Evolutionary conservation across 306 rosid genomes (phyloP).

Genomic region (Cyamopsis tetragonoloba): DNA sequence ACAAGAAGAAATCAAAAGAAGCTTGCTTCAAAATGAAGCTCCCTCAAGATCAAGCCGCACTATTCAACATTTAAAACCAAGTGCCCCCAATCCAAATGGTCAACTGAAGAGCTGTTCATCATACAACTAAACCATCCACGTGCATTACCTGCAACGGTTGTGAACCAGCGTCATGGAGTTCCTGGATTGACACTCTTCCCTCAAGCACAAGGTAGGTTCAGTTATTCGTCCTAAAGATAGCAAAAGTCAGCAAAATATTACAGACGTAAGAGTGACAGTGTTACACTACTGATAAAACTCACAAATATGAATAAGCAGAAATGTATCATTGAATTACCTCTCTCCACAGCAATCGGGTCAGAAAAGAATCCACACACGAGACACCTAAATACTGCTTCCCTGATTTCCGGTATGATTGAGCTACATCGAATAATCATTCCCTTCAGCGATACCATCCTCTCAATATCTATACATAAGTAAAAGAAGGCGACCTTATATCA

Average conservation of each 20-base stretch:
- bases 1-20: not conserved
- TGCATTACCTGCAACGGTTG: conserved; percentile 82
- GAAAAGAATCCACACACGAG: conserved; percentile 84
- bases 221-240: conserved; percentile 55
- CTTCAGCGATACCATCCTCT: conserved; percentile 90
- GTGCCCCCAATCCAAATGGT: not conserved
- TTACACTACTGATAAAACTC: not conserved
- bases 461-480: conserved; percentile 51
- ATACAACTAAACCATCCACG: not conserved
- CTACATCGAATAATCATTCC: conserved; percentile 92
- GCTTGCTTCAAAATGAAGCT: conserved; percentile 12
- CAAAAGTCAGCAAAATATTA: conserved; percentile 13
- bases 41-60: not conserved
- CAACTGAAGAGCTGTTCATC: not conserved
- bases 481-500: not conserved
- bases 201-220: conserved; percentile 74
- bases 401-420: conserved; percentile 85
- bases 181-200: conserved; percentile 89
- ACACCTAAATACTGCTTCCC: conserved; percentile 96
- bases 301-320: not conserved
- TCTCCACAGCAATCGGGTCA: conserved; percentile 76
- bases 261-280: not conserved
- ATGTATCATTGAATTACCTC: conserved; percentile 45
- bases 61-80: not conserved
- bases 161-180: conserved; percentile 91